Conservation (phyloP, 257 asterid genomes). For the Cordia subcordata region DNA sequence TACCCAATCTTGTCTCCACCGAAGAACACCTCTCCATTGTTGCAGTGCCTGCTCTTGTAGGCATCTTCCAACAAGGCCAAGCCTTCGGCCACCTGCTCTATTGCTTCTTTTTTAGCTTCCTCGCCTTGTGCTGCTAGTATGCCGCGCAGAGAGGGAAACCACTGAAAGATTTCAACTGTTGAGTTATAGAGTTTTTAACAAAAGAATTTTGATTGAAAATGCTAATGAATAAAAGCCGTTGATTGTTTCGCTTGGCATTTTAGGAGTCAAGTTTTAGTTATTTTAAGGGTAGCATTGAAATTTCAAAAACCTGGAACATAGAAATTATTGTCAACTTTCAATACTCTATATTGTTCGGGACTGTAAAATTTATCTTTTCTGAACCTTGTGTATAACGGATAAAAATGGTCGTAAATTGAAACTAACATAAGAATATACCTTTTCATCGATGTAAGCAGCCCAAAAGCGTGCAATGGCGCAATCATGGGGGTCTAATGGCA, state of each 20-base stretch:
- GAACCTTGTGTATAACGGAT: too few species aligned
- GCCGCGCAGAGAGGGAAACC: conserved; percentile 44
- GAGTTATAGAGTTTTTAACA: too few species aligned
- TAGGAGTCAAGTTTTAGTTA: too few species aligned
- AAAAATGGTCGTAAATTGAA: background rate
- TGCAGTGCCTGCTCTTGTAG: conserved; percentile 31
- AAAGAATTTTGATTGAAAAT: too few species aligned
- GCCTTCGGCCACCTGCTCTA: conserved; percentile 29
- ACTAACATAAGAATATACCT: conserved; percentile 10
- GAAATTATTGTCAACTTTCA: too few species aligned
- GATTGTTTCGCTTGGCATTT: too few species aligned
- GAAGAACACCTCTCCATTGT: conserved; percentile 42
- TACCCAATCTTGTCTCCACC: conserved; percentile 55
- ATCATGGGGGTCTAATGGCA: conserved; percentile 27
- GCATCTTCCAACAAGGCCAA: conserved; percentile 46
- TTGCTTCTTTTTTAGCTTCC: conserved; percentile 24
- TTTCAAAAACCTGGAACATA: too few species aligned
- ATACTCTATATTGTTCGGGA: too few species aligned
- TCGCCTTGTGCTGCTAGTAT: conserved; percentile 32
- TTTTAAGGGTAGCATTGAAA: too few species aligned
- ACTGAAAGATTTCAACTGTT: too few species aligned
- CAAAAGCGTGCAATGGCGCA: conserved; percentile 36
- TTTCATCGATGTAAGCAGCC: conserved; percentile 31
- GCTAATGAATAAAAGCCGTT: too few species aligned
- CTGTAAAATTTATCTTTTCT: too few species aligned